phyloP scores from a whole-genome alignment of 768 basidiomycete species.

The Suillus subaureus region DNA sequence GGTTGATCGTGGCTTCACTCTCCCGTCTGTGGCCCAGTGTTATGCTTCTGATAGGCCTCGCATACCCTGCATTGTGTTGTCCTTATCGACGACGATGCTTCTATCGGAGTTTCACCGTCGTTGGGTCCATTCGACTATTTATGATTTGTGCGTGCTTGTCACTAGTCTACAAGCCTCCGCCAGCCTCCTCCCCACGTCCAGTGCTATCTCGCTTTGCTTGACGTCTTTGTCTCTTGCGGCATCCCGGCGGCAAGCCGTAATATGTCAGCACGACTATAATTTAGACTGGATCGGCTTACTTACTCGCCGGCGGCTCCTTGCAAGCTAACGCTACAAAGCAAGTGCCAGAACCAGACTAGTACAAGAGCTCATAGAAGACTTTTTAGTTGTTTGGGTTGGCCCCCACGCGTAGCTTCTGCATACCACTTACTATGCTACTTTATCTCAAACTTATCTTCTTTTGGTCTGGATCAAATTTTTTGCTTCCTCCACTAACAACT shows the following conservation, averaged over 20 bases:
- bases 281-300: neutral
- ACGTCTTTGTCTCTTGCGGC: neutral
- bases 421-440: neutral
- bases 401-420: neutral
- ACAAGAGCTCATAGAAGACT: neutral
- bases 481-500: constrained; percentile 18
- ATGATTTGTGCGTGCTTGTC: neutral
- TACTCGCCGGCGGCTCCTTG: neutral
- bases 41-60: neutral
- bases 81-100: neutral
- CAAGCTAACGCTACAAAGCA: neutral
- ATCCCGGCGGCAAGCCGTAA: constrained; percentile 5
- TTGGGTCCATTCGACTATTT: no score
- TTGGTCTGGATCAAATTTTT: constrained; percentile 5
- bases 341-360: neutral
- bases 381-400: neutral
- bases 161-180: no score
- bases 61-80: neutral
- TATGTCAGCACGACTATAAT: neutral
- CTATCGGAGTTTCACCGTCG: neutral
- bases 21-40: neutral
- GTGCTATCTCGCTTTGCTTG: neutral
- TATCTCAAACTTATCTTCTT: constrained; percentile 6
- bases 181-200: neutral
- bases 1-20: neutral